Percentiles rank a stretch among this genome's conserved stretches.
These are phyloP conservation scores for Cutaneotrichosporon cyanovorans DNA, from an alignment of 1,284 basidiomycete species.

Conservation along the genomic window DNA sequence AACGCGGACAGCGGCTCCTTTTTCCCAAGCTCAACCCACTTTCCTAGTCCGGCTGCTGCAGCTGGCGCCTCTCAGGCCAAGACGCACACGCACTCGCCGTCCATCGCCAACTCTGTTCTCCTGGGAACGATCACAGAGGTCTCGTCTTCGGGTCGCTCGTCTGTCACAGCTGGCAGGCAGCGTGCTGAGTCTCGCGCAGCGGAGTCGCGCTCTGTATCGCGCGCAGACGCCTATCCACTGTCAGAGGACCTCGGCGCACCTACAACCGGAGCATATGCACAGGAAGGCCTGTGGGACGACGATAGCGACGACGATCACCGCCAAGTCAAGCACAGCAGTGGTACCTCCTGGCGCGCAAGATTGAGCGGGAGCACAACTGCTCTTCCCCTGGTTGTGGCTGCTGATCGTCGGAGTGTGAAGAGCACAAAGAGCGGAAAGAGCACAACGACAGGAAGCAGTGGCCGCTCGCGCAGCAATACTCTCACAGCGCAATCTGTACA, in stretches of 20 bases:
- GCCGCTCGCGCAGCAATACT: slow-evolving; percentile 7
- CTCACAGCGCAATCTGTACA: not conserved
- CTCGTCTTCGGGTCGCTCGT: too few relatives aligned
- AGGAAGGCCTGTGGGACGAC: slow-evolving; percentile 39
- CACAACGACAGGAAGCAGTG: not conserved
- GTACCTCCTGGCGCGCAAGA: slow-evolving; percentile 5
- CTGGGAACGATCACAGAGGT: too few relatives aligned
- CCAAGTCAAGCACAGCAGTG: not conserved
- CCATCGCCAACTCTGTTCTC: too few relatives aligned
- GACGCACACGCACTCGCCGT: too few relatives aligned
- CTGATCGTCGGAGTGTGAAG: slow-evolving; percentile 12
- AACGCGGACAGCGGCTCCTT: too few relatives aligned
- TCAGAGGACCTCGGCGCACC: slow-evolving; percentile 23
- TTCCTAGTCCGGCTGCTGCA: too few relatives aligned
- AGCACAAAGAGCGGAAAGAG: slow-evolving; percentile 5
- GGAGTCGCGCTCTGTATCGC: too few relatives aligned
- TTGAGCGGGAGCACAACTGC: slow-evolving; percentile 5
- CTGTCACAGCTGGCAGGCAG: too few relatives aligned
- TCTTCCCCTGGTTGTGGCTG: not conserved
- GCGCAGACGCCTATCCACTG: too few relatives aligned
- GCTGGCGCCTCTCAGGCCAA: too few relatives aligned
- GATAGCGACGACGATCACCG: slow-evolving; percentile 10
- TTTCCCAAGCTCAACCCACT: too few relatives aligned
- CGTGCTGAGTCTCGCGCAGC: too few relatives aligned
- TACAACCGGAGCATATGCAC: slow-evolving; percentile 32